These are phyloP conservation scores for Ustilago shanxiensis DNA, from an alignment of 1,284 basidiomycete genomes.

Conservation along the genomic window DNA sequence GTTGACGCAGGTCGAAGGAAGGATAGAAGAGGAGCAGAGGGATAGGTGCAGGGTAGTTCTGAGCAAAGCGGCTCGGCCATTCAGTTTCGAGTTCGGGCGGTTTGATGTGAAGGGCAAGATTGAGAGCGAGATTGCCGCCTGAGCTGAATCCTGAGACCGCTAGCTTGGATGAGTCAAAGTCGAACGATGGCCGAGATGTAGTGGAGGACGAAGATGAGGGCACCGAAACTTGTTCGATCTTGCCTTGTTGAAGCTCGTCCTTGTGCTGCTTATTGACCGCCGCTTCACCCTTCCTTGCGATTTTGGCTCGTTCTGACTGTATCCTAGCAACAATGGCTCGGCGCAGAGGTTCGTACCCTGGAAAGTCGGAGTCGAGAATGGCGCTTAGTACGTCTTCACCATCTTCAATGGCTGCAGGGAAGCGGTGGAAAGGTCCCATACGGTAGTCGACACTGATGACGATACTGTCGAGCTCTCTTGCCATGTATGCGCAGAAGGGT, in stretches of 20 bases:
- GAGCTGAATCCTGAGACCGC: constrained; percentile 63
- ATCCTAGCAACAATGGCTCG: constrained; percentile 32
- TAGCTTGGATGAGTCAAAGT: constrained; percentile 41
- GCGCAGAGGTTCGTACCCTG: constrained; percentile 37
- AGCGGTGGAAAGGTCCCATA: constrained; percentile 64
- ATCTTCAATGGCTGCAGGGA: constrained; percentile 59
- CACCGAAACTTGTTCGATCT: constrained; percentile 28
- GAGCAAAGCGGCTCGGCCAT: constrained; percentile 41
- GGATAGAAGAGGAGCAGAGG: constrained; percentile 59
- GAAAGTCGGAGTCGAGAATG: constrained; percentile 37
- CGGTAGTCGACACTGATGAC: constrained; percentile 62
- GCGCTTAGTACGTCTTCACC: constrained; percentile 56
- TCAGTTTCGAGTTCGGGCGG: constrained; percentile 40
- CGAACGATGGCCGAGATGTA: constrained; percentile 4
- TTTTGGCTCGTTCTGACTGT: constrained; percentile 27
- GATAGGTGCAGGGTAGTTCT: constrained; percentile 37
- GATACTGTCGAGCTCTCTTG: constrained; percentile 35
- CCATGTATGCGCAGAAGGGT: constrained; percentile 53
- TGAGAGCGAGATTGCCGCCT: constrained; percentile 64
- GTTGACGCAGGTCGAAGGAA: constrained; percentile 55
- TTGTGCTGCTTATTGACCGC: constrained; percentile 26
- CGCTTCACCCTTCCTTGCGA: constrained; percentile 22
- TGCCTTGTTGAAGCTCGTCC: constrained; percentile 35
- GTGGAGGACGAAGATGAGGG: background rate
- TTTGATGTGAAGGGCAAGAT: constrained; percentile 46